Base-by-base conservation (phyloP, 176 grass and related monocot species). In the Oryza punctata region DNA sequence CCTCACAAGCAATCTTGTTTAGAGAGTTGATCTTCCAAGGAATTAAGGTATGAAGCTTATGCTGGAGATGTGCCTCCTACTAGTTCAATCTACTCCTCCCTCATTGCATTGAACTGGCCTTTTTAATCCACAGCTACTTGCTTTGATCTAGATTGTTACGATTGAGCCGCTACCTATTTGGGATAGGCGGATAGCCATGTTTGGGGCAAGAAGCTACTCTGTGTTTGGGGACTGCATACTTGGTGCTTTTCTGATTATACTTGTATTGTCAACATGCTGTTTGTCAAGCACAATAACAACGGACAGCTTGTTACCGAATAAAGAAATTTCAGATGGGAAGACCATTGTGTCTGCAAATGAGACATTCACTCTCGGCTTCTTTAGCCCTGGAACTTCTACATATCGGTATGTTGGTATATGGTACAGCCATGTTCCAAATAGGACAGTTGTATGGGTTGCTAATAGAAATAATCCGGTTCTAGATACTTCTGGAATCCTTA, bases 321-420 rank as follows among this genome's bases (percentile, higher is more conserved):
- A 87, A 78, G 78, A 88, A 3, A 65, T 92, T 79, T 73, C 73
- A 57, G 90, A 95, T 66, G 90, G 88, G 69, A 21, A 82, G 67
- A 84, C 33, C 7, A 24, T 95, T 9, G 38, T 88, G 30, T 88
- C 88, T 16, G 49, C 16, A 19, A 54, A 10, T 6, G 52, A 40
- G 1, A 9, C 77, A 70, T 9, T 35, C 7, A 0, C 92, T 88
- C 81, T 95, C 0, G 85, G 90, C 46, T 95, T 95, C 85, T 95
- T 95, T 76, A 86, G 47, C 66, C 93, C 85, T 76, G 83, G 54
- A 30, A 10, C 38, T 38, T 84, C 71, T 13, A 73, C 10, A 3
- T 5, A 86, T 12, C 74, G 88, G 3, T 95, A 95, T 89, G 76
- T 95, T 38, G 90, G 90, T 63, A 68, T 92, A 52, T 95, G 93